Evolutionary conservation across 345 rosid species (phyloP).

Genomic region (Ailanthus altissimus): DNA sequence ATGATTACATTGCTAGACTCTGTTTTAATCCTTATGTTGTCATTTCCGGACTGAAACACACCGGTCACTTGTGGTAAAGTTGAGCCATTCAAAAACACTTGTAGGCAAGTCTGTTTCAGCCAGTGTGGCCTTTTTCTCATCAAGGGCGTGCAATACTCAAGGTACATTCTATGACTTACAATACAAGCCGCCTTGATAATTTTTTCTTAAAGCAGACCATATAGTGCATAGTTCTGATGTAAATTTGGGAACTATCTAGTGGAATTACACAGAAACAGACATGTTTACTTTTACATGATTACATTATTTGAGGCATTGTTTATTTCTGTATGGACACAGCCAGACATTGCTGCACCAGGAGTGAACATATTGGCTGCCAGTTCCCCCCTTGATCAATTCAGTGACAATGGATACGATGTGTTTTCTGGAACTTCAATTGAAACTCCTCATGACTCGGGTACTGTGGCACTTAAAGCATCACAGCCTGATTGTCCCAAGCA

Average conservation of each 20-base stretch:
- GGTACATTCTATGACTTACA: slow-evolving; percentile 19
- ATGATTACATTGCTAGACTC: background rate
- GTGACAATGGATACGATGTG: slow-evolving; percentile 34
- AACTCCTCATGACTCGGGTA: slow-evolving; percentile 61
- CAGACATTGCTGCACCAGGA: slow-evolving; percentile 73
- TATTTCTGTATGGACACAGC: slow-evolving; percentile 32
- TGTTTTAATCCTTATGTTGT: background rate
- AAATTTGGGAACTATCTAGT: no score
- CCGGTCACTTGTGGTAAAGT: slow-evolving; percentile 35
- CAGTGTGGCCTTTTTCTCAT: slow-evolving; percentile 42
- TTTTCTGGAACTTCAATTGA: slow-evolving; percentile 76
- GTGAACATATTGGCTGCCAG: slow-evolving; percentile 63
- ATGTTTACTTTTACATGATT: no score
- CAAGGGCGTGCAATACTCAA: slow-evolving; percentile 50
- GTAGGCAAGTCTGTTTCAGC: slow-evolving; percentile 32
- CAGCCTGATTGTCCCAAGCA: slow-evolving; percentile 69
- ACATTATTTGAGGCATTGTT: background rate
- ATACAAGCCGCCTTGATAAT: no score
- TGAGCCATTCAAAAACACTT: slow-evolving; percentile 36
- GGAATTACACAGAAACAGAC: no score
- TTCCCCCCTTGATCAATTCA: slow-evolving; percentile 28
- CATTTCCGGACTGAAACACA: background rate
- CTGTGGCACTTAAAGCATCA: slow-evolving; percentile 42
- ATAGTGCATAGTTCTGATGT: no score
- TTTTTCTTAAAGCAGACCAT: no score